Evolutionary conservation across 495 filamentous ascomycete genomes (phyloP), one percentile per base, ranked within the genome.

Genomic region (Penicillium coffeae): DNA sequence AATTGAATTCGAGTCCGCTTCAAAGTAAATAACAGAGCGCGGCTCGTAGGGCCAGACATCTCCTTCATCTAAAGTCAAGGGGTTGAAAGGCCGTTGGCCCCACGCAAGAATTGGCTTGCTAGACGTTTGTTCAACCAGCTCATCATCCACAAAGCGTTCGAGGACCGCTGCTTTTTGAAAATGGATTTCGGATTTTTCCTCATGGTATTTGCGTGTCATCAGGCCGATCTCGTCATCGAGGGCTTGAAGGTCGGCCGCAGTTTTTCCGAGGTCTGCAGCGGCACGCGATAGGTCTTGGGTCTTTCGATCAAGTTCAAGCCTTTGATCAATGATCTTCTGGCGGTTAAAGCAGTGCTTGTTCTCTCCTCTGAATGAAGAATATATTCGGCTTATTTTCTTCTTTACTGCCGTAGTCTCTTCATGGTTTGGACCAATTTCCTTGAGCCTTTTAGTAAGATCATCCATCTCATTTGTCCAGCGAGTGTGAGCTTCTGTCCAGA

Each of bases 61-160:
- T 3, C 77, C 60, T 0, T 58, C 21, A 9, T 73, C 40, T 18
- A 78, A 71, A 7, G 58, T 48, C 36, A 87, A 58, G 3, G 81
- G 77, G 16, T 86, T 80, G 37, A 75, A 81, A 7, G 64, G 67
- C 20, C 87, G 82, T 3, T 75, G 78, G 57, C 90, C 85, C 81
- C 81, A 89, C 41, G 66, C 47, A 1, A 89, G 65, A 47, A 16
- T 25, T 22, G 10, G 22, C 22, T 51, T n/a, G n/a, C n/a, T n/a
- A n/a, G n/a, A n/a, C n/a, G n/a, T n/a, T n/a, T n/a, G n/a, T n/a
- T 36, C 22, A 45, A 21, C 13, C 18, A 65, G 62, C n/a, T 21
- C 38, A 38, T 68, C 59, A 16, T 71, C 57, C 3, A 70, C 36
- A 0, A 32, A 9, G 15, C 45, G 47, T 4, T 52, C 50, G 22